Evolutionary conservation across 225 moss, liverwort and hornwort species (phyloP), one percentile per base, ranked within the genome.

Genomic region (Physcomitrium patens): DNA sequence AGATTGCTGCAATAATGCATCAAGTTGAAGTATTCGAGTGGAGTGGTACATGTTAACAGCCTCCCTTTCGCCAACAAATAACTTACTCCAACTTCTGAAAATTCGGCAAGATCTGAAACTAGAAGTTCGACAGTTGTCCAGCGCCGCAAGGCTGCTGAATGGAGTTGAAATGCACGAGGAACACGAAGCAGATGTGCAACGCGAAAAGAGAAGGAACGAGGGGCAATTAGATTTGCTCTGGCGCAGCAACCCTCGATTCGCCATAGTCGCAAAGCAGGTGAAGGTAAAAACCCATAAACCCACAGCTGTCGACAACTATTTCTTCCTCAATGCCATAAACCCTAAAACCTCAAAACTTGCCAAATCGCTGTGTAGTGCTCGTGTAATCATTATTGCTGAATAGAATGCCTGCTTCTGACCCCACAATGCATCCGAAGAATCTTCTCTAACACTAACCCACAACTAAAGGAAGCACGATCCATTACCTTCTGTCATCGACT

Each of bases 241-340:
- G 10, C 73, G 53, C 43, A 64, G 54, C 26, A 54, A 52, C 42
- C 64, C 53, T 74, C 44, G 53, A 53, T 43, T 64, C 23, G 24
- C 73, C 73, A 74, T 64, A 8, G n/a, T 28, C n/a, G 60, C 27
- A 47, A 60, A 67, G 67, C 26, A 50, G 17, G 28, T 15, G 10
- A 55, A 20, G 51, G 31, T 12, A 2, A 31, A 51, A 20, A 51
- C 44, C 12, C 20, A 42, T 7, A 9, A 44, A 20, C 1, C 22
- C 65, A 46, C 12, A 24, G 16, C 17, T 12, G 15, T 2, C 24
- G 70, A 18, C 26, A 17, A 71, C 15, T 46, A 12, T 46, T 24
- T 23, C 46, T 46, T 59, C 71, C 59, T 71, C 71, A 27, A 60
- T 48, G 49, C 42, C 43, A 42, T 23, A 42, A 62, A 63, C 50